Evolutionary conservation across 768 basidiomycete species (phyloP).

Genomic region (Suillus discolor): DNA sequence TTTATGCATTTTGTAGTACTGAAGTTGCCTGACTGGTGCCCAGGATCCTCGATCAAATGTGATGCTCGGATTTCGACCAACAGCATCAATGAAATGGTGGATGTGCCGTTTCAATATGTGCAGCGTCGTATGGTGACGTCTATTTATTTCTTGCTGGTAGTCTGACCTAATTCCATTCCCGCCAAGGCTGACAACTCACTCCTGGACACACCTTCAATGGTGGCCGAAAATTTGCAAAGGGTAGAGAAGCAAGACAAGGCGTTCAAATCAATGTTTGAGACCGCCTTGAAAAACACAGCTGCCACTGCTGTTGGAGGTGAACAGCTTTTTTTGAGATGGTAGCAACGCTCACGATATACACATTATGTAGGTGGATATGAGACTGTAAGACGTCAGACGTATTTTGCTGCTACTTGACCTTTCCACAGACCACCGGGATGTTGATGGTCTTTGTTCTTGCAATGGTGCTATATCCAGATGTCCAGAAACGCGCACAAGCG

Average conservation of each 20-base stretch:
- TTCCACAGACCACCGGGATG: constrained; percentile 11
- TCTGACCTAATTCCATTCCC: not conserved
- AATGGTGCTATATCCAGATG: constrained; percentile 21
- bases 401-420: not conserved
- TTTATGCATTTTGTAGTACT: not conserved
- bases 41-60: not conserved
- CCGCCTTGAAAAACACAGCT: constrained; percentile 15
- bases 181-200: not conserved
- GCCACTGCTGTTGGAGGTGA: constrained; percentile 16
- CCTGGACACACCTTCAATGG: constrained; percentile 8
- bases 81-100: constrained; percentile 3
- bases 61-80: constrained; percentile 4
- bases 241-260: constrained; percentile 17
- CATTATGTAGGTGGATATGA: constrained; percentile 10
- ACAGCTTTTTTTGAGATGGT: not conserved
- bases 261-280: constrained; percentile 7
- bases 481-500: constrained; percentile 17
- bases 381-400: constrained; percentile 1
- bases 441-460: constrained; percentile 19
- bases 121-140: constrained; percentile 9
- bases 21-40: constrained; percentile 13
- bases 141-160: too few species aligned
- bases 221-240: constrained; percentile 14
- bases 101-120: not conserved
- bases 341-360: too few species aligned